These are phyloP conservation scores for Acanthochlamys bracteata DNA, from an alignment of 106 monocot species.

Conservation along the genomic window DNA sequence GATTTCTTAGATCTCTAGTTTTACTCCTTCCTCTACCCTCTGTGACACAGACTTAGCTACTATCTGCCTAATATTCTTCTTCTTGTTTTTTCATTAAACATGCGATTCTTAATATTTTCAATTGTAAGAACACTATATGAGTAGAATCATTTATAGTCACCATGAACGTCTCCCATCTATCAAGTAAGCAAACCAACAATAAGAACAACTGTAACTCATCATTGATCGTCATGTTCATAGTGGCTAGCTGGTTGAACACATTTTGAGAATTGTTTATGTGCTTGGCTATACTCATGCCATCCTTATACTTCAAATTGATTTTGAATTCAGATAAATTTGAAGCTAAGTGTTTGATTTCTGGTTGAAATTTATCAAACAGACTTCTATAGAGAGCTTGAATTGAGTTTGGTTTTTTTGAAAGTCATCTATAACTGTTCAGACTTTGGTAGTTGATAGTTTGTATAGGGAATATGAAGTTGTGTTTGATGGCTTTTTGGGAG, in stretches of 20 bases:
- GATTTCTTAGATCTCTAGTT: not conserved
- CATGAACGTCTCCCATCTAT: not conserved
- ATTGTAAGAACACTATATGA: not conserved
- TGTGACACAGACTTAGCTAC: not conserved
- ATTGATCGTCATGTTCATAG: not conserved
- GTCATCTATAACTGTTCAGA: too few relatives aligned
- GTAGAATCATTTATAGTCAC: not conserved
- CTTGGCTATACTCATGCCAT: not conserved
- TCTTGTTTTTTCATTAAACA: constrained; percentile 2
- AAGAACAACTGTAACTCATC: not conserved
- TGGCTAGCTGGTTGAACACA: not conserved
- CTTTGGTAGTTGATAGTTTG: too few relatives aligned
- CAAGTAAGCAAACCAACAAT: not conserved
- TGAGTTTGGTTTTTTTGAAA: too few relatives aligned
- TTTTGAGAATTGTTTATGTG: not conserved
- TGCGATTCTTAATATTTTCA: not conserved
- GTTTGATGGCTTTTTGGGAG: too few relatives aligned
- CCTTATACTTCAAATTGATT: constrained; percentile 3
- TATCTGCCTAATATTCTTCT: not conserved
- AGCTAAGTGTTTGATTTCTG: too few relatives aligned
- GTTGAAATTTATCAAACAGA: too few relatives aligned
- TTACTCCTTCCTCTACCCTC: not conserved
- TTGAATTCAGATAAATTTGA: too few relatives aligned
- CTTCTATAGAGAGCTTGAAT: too few relatives aligned
- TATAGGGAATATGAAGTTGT: too few relatives aligned